These are phyloP conservation scores for Amaranthus hypochondriacus DNA, from an alignment of 148 eudicot genomes.

Conservation along the genomic window DNA sequence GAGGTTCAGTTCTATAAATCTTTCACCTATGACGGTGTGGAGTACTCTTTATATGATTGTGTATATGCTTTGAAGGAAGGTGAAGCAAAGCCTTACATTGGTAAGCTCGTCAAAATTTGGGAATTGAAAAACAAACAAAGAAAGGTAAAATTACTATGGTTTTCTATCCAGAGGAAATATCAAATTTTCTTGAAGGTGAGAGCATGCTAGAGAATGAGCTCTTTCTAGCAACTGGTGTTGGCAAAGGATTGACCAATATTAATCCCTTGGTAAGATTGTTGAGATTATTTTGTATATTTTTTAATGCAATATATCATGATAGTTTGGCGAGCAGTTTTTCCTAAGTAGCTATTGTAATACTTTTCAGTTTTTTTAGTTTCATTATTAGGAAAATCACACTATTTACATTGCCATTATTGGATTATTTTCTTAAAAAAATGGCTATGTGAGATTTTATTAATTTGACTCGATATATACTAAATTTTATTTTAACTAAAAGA, in stretches of 20 bases:
- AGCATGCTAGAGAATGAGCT: conserved; percentile 43
- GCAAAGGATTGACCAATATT: conserved; percentile 49
- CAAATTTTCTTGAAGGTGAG: conserved; percentile 31
- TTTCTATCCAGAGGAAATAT: conserved; percentile 63
- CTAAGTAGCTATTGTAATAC: neutral
- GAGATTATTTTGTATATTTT: neutral
- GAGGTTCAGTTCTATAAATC: conserved; percentile 61
- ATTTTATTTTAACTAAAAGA: too few species aligned
- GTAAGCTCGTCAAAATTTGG: conserved; percentile 64
- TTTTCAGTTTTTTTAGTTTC: too few species aligned
- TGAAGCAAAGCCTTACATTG: conserved; percentile 49
- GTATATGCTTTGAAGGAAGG: conserved; percentile 52
- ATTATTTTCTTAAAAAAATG: too few species aligned
- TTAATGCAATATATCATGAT: neutral
- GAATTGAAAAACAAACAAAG: conserved; percentile 30
- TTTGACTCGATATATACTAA: too few species aligned
- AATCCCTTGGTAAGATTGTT: conserved; percentile 49
- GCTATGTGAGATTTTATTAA: too few species aligned
- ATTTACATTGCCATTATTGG: too few species aligned
- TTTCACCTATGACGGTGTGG: conserved; percentile 50
- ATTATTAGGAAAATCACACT: too few species aligned
- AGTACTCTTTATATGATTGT: conserved; percentile 54
- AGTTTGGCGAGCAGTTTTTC: neutral
- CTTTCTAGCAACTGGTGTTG: conserved; percentile 61
- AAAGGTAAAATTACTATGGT: conserved; percentile 68